Evolutionary conservation across 331 rosid genomes (phyloP).

Genomic region (Malus hybrid): DNA sequence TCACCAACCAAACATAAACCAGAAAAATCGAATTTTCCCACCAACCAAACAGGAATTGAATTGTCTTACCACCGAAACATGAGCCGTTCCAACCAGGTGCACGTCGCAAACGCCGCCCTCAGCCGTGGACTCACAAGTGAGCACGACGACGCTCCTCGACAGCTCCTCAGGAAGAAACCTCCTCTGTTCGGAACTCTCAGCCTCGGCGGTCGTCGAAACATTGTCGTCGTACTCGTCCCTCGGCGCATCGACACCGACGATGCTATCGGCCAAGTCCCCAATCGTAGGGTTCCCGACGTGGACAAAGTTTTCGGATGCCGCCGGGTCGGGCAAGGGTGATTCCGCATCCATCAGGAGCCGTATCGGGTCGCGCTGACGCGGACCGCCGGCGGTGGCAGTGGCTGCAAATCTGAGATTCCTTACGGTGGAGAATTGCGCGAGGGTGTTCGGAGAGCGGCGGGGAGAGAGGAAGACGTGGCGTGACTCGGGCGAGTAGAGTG

Average conservation of each 20-base stretch:
- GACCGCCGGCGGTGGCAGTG: conserved; percentile 4
- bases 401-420: conserved; percentile 1
- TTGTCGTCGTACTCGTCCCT: conserved; percentile 9
- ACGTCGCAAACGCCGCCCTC: conserved; percentile 72
- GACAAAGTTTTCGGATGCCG: conserved; percentile 54
- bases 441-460: conserved; percentile 2
- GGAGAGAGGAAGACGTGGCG: neutral
- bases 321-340: conserved; percentile 26
- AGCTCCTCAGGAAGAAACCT: conserved; percentile 61
- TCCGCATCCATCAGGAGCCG: conserved; percentile 46
- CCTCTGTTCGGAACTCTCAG: conserved; percentile 19
- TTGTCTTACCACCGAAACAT: conserved; percentile 63
- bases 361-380: conserved; percentile 5
- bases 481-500: conserved; percentile 40
- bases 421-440: conserved; percentile 21
- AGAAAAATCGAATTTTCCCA: neutral
- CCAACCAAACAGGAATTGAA: neutral
- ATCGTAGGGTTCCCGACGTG: conserved; percentile 57
- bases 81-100: conserved; percentile 81
- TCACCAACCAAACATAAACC: neutral
- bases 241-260: conserved; percentile 59
- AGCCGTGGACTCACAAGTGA: conserved; percentile 67
- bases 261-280: conserved; percentile 58
- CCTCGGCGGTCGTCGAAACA: conserved; percentile 9
- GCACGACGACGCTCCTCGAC: conserved; percentile 45